Evolutionary conservation across 2,329 filamentous ascomycete genomes (phyloP), one percentile per base, ranked within the genome.

Genomic region (Xylogone sp.): DNA sequence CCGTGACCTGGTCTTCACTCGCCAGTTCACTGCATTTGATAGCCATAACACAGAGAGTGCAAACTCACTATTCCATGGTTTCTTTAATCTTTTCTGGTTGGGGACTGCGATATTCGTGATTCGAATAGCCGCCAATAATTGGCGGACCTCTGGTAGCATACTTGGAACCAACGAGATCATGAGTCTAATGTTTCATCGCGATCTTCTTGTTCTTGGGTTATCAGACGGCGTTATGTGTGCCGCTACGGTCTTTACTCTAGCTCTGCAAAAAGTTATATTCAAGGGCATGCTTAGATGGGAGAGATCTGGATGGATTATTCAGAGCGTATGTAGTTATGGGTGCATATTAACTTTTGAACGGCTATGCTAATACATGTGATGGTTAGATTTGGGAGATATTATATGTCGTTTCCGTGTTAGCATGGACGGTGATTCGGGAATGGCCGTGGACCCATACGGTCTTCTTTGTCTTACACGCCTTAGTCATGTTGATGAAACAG

Each of bases 361-460:
- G n/a, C 39, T 34, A 45, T 42, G 34, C 12, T 39, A 39, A 39
- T 13, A 7, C 4, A 16, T 16, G 4, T 53, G 16, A 20, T 45
- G n/a, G 20, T 43, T 52, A 82, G 79, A 56, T 86, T 1, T 92
- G 87, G 87, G 85, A 93, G 69, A 72, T 75, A 0, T 55, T 74
- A 13, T 91, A 86, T 59, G 76, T 90, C 10, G 75, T 71, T 3
- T 74, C 74, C 8, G 78, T 86, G 3, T 71, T 91, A 4, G 79
- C 77, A 48, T 81, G 87, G 71, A 86, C 87, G 0, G 76, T 87
- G 46, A 77, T 83, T 62, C 78, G 87, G 3, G 81, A 90, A 47
- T 93, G 88, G 88, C 86, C 87, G 1, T 92, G 88, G 88, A 89
- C 88, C 13, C 88, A 90, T 62, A 89, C 86, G 1, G 84, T 90